Evolutionary conservation across 345 rosid genomes (phyloP), one percentile per base, ranked within the genome.

Genomic region (Camelina hispida): DNA sequence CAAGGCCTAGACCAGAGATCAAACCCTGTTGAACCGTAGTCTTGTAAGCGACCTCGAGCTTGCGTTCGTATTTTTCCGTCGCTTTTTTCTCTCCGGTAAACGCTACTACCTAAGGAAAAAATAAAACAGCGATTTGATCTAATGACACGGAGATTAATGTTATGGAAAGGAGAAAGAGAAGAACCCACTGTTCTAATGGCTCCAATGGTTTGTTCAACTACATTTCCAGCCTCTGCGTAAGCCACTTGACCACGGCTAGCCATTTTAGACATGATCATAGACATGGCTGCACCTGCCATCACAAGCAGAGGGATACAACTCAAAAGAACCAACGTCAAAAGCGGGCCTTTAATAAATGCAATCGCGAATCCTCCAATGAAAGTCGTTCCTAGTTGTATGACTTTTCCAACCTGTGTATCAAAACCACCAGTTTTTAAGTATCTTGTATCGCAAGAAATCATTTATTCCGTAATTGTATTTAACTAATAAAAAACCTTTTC

Each of bases 81-180:
- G 97, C 94, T 15, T 62, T 80, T 78, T 88, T 89, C 85, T 93
- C 98, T 35, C 97, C 96, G 0, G 96, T 86, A 81, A 93, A 93
- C n/a, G 97, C 88, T 51, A 86, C 90, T 15, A 93, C 97, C 98
- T 91, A 69, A 61, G n/a, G 37, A 7, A 55, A 3, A 38, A 11
- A 50, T 17, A 14, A 20, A 34, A 22, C 4, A 28, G 1, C 2
- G 12, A 52, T 61, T 38, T 20, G 15, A 30, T 16, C 10, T 13
- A 23, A 1, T 54, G 17, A 3, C 57, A 13, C 17, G 13, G 28
- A 37, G 51, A 20, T 50, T 57, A 11, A 13, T 16, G 30, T 8
- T 4, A 28, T 22, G 4, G 15, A 18, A 32, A 42, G 25, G 13
- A 9, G 1, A 16, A 7, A 4, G 18, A 15, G 50, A 7, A 44